Percentiles rank a stretch among this genome's conserved stretches.
Evolutionary conservation across 306 rosid genomes (phyloP).

Genomic region (Begonia loranthoides): DNA sequence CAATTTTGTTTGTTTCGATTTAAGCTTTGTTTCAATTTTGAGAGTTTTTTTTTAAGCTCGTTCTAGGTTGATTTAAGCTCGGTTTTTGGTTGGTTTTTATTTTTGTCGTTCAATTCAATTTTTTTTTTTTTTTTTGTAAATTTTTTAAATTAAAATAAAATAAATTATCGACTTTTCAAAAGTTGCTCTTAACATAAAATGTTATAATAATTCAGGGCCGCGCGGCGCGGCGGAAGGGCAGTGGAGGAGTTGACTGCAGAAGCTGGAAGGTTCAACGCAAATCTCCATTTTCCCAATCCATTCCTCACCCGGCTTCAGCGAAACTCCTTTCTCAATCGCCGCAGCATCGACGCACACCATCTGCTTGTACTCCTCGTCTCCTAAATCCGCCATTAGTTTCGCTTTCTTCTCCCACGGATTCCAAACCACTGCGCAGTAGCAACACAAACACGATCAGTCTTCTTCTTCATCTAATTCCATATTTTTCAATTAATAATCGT

Average conservation of each 20-base stretch:
- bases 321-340: constrained; percentile 59
- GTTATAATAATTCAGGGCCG: no score
- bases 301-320: constrained; percentile 86
- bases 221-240: no score
- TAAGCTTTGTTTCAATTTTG: no score
- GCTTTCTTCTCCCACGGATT: constrained; percentile 98
- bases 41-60: no score
- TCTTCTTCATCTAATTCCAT: background rate
- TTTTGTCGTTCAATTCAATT: no score
- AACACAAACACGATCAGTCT: background rate
- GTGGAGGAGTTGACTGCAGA: constrained; percentile 45
- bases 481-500: background rate
- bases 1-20: no score
- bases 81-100: no score
- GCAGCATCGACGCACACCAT: constrained; percentile 94
- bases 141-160: no score
- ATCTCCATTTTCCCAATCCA: constrained; percentile 83
- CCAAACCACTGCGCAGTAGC: constrained; percentile 51
- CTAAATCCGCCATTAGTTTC: constrained; percentile 66
- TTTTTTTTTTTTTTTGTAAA: no score
- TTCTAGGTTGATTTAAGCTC: no score
- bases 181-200: no score
- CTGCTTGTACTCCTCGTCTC: constrained; percentile 83
- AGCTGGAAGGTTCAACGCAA: constrained; percentile 69
- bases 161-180: no score